phyloP scores from a whole-genome alignment of 2,329 filamentous ascomycete species.

The Thielaviopsis ethacetica region DNA sequence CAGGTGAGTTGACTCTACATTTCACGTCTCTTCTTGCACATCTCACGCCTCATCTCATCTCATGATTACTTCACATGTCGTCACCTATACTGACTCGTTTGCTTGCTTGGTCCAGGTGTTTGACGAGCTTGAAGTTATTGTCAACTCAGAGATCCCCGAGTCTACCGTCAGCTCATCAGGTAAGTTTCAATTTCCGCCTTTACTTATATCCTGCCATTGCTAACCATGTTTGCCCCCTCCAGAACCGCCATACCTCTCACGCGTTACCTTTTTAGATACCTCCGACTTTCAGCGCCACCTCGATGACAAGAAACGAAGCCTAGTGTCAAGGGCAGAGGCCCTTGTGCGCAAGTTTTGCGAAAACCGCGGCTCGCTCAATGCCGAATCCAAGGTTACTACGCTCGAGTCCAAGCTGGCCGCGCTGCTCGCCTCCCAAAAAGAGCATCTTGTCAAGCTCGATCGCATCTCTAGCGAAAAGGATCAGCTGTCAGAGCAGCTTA shows the following conservation, averaged over 20 bases:
- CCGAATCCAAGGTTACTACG: constrained; percentile 45
- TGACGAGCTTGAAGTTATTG: constrained; percentile 8
- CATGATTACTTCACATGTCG: too few relatives aligned
- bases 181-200: constrained; percentile 11
- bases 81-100: neutral
- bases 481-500: constrained; percentile 68
- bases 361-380: constrained; percentile 34
- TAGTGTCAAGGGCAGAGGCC: constrained; percentile 55
- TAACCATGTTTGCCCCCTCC: constrained; percentile 1
- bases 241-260: constrained; percentile 41
- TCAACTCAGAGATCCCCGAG: neutral
- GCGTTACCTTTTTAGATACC: constrained; percentile 44
- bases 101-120: neutral
- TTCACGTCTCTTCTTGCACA: neutral
- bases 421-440: constrained; percentile 69
- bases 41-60: too few relatives aligned
- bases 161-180: constrained; percentile 13
- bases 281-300: constrained; percentile 71
- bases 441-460: constrained; percentile 60
- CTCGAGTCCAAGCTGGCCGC: constrained; percentile 61
- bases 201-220: constrained; percentile 14
- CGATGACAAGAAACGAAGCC: constrained; percentile 55
- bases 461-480: constrained; percentile 64
- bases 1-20: constrained; percentile 46
- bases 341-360: constrained; percentile 44